Percentiles rank a stretch among this genome's conserved stretches.
Conservation (phyloP, 1,284 basidiomycete genomes). For the Naganishia sp. region DNA sequence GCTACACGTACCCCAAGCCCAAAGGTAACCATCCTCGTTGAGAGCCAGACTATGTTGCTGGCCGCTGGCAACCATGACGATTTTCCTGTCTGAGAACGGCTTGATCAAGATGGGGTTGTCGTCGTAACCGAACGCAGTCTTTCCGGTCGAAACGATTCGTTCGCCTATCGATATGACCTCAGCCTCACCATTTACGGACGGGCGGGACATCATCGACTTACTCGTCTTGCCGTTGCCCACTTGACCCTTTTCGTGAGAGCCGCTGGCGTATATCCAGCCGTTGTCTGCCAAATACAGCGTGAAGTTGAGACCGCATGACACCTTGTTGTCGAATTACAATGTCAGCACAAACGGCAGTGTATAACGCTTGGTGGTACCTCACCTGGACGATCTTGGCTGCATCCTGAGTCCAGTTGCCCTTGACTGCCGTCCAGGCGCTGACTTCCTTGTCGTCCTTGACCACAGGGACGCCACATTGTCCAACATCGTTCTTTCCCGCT, state of each 20-base stretch:
- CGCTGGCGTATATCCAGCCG: constrained; percentile 86
- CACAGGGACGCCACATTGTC: constrained; percentile 60
- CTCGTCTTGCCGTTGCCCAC: constrained; percentile 88
- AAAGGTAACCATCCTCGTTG: constrained; percentile 75
- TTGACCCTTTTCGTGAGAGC: constrained; percentile 89
- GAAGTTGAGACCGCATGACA: constrained; percentile 78
- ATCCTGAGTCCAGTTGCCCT: constrained; percentile 45
- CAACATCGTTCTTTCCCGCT: constrained; percentile 77
- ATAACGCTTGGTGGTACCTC: background rate
- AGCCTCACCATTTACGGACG: background rate
- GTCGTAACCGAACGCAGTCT: constrained; percentile 78
- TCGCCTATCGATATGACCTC: constrained; percentile 54
- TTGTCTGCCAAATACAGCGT: constrained; percentile 75
- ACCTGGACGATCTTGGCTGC: constrained; percentile 45
- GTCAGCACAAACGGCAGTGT: background rate
- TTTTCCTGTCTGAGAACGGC: constrained; percentile 70
- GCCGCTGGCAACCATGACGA: constrained; percentile 78
- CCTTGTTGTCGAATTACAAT: constrained; percentile 55
- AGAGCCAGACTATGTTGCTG: constrained; percentile 82
- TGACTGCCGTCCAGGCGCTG: constrained; percentile 39
- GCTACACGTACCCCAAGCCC: constrained; percentile 72
- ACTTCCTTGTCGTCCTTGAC: constrained; percentile 26
- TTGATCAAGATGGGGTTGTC: constrained; percentile 62
- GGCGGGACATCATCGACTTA: background rate
- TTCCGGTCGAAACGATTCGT: constrained; percentile 78